These are phyloP conservation scores for Fusarium clavum DNA, from an alignment of 2,329 filamentous ascomycete genomes.

Conservation along the genomic window DNA sequence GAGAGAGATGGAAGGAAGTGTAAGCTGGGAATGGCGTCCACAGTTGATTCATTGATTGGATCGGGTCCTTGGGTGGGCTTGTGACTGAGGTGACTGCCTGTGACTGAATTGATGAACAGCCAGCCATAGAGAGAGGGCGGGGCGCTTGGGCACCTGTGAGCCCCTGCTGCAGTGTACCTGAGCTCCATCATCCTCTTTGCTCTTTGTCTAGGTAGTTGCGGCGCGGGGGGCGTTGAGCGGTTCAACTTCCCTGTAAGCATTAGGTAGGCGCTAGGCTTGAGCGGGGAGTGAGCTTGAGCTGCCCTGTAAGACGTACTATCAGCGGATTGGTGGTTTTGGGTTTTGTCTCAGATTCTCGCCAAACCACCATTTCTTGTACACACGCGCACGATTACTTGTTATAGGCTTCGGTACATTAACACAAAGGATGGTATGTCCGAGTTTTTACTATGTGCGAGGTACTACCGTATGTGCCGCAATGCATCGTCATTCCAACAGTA, in stretches of 20 bases:
- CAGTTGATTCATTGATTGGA: conserved; percentile 32
- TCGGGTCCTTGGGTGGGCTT: conserved; percentile 33
- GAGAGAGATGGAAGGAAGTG: conserved; percentile 16
- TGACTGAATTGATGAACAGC: conserved; percentile 13
- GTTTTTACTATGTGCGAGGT: background rate
- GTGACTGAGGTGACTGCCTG: conserved; percentile 31
- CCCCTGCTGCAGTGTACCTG: conserved; percentile 26
- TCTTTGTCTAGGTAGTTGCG: conserved; percentile 8
- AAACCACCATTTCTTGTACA: conserved; percentile 7
- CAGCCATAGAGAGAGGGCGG: conserved; percentile 17
- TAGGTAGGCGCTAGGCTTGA: conserved; percentile 13
- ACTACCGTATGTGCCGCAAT: background rate
- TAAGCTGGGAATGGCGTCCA: conserved; percentile 34
- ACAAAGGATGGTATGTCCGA: background rate
- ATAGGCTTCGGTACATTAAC: conserved; percentile 1
- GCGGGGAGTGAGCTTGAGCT: conserved; percentile 22
- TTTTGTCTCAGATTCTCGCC: conserved; percentile 36
- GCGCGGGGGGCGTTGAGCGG: conserved; percentile 26
- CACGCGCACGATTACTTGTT: conserved; percentile 27
- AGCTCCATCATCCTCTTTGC: conserved; percentile 1
- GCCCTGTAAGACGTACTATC: conserved; percentile 27
- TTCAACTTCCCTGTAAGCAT: conserved; percentile 26
- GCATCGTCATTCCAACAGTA: background rate
- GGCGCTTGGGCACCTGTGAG: conserved; percentile 40
- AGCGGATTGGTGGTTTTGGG: conserved; percentile 29